Conservation (phyloP, 225 moss, liverwort and hornwort genomes). For the Sphagnum tenellum region DNA sequence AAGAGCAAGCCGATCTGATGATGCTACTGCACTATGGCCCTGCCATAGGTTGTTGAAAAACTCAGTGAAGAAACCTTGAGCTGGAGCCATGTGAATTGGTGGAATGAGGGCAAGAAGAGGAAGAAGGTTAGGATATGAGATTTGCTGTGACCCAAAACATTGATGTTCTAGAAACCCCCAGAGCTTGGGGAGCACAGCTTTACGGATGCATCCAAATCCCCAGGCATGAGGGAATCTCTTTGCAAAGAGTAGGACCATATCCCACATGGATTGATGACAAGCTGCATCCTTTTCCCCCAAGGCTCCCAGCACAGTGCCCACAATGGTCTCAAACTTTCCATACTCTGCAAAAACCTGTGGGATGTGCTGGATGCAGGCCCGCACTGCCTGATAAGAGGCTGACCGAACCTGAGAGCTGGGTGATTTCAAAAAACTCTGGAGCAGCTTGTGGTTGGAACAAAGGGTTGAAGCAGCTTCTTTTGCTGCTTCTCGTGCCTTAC, state of each 20-base stretch:
- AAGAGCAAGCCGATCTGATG: conserved; percentile 43
- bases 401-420: conserved; percentile 80
- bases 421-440: conserved; percentile 56
- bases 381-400: conserved; percentile 72
- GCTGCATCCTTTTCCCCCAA: conserved; percentile 64
- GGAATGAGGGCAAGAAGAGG: conserved; percentile 68
- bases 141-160: conserved; percentile 81
- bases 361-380: conserved; percentile 75
- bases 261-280: conserved; percentile 98
- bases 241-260: conserved; percentile 80
- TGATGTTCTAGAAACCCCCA: conserved; percentile 77
- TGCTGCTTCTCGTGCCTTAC: conserved; percentile 34
- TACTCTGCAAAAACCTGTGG: conserved; percentile 62
- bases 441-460: conserved; percentile 52
- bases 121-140: conserved; percentile 68
- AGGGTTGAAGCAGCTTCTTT: conserved; percentile 59
- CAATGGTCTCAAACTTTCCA: conserved; percentile 58
- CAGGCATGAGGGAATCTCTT: conserved; percentile 73
- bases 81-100: conserved; percentile 40
- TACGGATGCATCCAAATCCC: conserved; percentile 44
- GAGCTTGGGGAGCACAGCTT: conserved; percentile 55
- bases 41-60: conserved; percentile 75
- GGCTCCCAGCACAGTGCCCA: conserved; percentile 61
- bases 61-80: conserved; percentile 47
- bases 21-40: conserved; percentile 42